Evolutionary conservation across 2,329 filamentous ascomycete species (phyloP).

Genomic region (Fusarium graminum): DNA sequence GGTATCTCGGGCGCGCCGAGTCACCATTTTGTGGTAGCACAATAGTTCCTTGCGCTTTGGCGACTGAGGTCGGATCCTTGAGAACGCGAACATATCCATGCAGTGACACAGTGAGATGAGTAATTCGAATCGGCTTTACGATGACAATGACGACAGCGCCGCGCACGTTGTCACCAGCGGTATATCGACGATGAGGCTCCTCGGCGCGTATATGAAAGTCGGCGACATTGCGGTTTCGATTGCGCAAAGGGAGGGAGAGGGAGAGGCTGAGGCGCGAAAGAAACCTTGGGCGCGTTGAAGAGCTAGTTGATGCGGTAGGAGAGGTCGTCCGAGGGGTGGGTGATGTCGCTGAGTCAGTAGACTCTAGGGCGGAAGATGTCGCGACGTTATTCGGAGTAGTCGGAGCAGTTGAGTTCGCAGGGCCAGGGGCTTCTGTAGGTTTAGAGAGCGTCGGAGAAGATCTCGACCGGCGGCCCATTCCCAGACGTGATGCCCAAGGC

Average conservation of each 20-base stretch:
- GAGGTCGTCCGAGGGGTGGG: constrained; percentile 40
- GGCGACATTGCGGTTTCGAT: constrained; percentile 73
- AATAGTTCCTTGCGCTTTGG: constrained; percentile 63
- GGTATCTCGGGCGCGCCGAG: constrained; percentile 66
- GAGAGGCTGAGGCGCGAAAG: constrained; percentile 67
- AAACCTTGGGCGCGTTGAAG: constrained; percentile 55
- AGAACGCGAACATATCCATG: constrained; percentile 85
- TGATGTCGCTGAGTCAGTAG: constrained; percentile 55
- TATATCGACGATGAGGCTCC: constrained; percentile 82
- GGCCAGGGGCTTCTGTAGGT: constrained; percentile 57
- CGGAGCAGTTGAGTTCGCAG: constrained; percentile 54
- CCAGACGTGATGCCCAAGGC: constrained; percentile 48
- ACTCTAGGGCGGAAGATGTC: constrained; percentile 50
- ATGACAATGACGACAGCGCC: constrained; percentile 80
- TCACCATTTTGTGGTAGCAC: constrained; percentile 56
- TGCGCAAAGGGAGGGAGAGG: constrained; percentile 63
- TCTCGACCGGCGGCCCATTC: constrained; percentile 49
- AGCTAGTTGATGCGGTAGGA: constrained; percentile 43
- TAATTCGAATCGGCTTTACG: constrained; percentile 80
- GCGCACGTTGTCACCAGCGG: constrained; percentile 78
- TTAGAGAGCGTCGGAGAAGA: constrained; percentile 54
- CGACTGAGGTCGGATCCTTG: constrained; percentile 73
- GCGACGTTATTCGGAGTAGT: constrained; percentile 55
- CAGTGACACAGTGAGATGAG: constrained; percentile 81
- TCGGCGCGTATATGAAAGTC: constrained; percentile 84